These are phyloP conservation scores for Phialemonium atrogriseum DNA, from an alignment of 2,329 filamentous ascomycete genomes.

Conservation along the genomic window DNA sequence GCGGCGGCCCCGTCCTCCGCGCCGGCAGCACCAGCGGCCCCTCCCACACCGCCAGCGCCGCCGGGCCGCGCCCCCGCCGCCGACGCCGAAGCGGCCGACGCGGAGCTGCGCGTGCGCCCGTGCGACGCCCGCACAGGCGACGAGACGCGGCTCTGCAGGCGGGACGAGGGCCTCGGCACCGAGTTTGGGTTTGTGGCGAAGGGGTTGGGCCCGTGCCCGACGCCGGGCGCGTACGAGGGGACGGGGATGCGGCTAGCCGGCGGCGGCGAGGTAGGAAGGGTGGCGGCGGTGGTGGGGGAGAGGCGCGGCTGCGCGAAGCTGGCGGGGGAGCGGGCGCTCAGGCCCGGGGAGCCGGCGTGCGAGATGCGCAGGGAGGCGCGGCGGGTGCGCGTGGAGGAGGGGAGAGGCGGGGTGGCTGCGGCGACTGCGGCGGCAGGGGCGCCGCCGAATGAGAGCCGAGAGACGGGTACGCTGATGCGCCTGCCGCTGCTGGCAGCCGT, in stretches of 20 bases:
- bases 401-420: background rate
- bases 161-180: constrained; percentile 1
- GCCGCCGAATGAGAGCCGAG: constrained; percentile 23
- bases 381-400: constrained; percentile 1
- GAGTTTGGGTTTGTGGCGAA: constrained; percentile 9
- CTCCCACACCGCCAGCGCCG: constrained; percentile 1
- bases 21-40: too few species aligned
- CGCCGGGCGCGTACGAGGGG: constrained; percentile 17
- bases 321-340: constrained; percentile 35
- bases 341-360: constrained; percentile 33
- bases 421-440: background rate
- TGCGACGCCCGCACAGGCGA: too few species aligned
- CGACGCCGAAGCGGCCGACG: constrained; percentile 27
- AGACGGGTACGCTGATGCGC: constrained; percentile 35
- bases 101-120: constrained; percentile 35
- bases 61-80: background rate
- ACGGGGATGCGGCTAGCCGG: constrained; percentile 36
- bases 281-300: constrained; percentile 24
- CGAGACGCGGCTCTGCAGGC: too few species aligned
- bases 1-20: too few species aligned
- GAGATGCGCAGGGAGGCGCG: constrained; percentile 29
- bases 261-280: constrained; percentile 23
- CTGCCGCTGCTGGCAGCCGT: constrained; percentile 20
- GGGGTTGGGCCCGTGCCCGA: constrained; percentile 11
- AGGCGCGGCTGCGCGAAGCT: constrained; percentile 46